Evolutionary conservation across 2,329 filamentous ascomycete genomes (phyloP).

Genomic region (Nothomitra cinnamomea): DNA sequence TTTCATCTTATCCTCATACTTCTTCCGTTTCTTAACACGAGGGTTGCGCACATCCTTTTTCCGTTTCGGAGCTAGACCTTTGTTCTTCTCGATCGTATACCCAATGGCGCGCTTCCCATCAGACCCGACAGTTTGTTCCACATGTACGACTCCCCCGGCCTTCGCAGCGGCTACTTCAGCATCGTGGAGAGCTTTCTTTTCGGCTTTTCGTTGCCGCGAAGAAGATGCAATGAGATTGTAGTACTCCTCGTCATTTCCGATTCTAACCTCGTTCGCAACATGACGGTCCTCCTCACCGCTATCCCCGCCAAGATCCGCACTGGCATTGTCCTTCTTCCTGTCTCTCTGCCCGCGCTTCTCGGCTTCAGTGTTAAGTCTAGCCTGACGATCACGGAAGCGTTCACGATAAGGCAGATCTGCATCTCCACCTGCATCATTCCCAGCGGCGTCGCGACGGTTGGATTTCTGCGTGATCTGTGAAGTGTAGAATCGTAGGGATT

Average conservation of each 20-base stretch:
- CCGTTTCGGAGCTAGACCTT: slow-evolving; percentile 73
- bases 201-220: slow-evolving; percentile 31
- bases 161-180: slow-evolving; percentile 25
- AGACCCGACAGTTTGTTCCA: slow-evolving; percentile 51
- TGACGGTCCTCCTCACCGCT: slow-evolving; percentile 47
- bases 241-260: slow-evolving; percentile 50
- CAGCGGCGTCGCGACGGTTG: slow-evolving; percentile 61
- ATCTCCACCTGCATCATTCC: slow-evolving; percentile 61
- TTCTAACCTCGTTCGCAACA: slow-evolving; percentile 32
- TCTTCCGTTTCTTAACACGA: slow-evolving; percentile 93
- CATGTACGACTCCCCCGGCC: slow-evolving; percentile 42
- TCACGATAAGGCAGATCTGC: slow-evolving; percentile 77
- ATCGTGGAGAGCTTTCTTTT: slow-evolving; percentile 39
- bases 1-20: slow-evolving; percentile 94
- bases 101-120: slow-evolving; percentile 87
- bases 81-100: slow-evolving; percentile 94
- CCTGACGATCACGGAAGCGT: slow-evolving; percentile 69
- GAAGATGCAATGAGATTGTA: slow-evolving; percentile 72
- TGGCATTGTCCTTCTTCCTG: slow-evolving; percentile 28
- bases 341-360: slow-evolving; percentile 57
- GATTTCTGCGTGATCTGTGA: slow-evolving; percentile 93
- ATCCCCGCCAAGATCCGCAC: slow-evolving; percentile 54
- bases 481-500: slow-evolving; percentile 91
- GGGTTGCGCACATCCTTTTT: slow-evolving; percentile 94
- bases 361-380: slow-evolving; percentile 74